These are phyloP conservation scores for Cladosporium cucumerinum DNA, from an alignment of 2,329 filamentous ascomycete genomes.

Conservation along the genomic window DNA sequence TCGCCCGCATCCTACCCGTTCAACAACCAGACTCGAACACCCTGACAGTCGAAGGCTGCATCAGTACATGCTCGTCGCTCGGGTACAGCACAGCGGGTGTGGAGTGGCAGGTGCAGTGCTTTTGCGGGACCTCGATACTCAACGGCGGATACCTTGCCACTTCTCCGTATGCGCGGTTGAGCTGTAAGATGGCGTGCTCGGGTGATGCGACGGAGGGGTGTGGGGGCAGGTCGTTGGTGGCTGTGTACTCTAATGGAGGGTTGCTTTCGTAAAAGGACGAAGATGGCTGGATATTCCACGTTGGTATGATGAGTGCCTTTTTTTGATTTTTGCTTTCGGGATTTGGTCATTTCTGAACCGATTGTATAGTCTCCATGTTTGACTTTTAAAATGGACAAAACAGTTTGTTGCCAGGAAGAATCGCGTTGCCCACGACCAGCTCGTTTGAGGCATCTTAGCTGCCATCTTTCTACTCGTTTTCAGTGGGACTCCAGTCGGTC, in stretches of 20 bases:
- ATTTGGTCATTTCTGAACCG: not conserved
- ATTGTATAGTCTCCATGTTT: not conserved
- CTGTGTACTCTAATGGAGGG: not conserved
- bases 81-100: constrained; percentile 34
- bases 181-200: not conserved
- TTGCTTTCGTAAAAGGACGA: not conserved
- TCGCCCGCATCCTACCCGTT: constrained; percentile 20
- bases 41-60: constrained; percentile 27
- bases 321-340: too few species aligned
- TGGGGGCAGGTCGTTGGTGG: not conserved
- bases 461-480: not conserved
- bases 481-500: not conserved
- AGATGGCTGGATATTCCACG: not conserved
- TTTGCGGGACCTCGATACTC: not conserved
- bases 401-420: too few species aligned
- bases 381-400: too few species aligned
- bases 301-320: not conserved
- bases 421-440: too few species aligned
- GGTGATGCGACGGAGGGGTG: not conserved
- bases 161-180: not conserved
- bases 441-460: too few species aligned
- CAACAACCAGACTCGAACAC: constrained; percentile 19
- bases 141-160: not conserved
- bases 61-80: constrained; percentile 25
- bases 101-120: not conserved